Evolutionary conservation across 345 rosid species (phyloP).

Genomic region (Salix caprea): DNA sequence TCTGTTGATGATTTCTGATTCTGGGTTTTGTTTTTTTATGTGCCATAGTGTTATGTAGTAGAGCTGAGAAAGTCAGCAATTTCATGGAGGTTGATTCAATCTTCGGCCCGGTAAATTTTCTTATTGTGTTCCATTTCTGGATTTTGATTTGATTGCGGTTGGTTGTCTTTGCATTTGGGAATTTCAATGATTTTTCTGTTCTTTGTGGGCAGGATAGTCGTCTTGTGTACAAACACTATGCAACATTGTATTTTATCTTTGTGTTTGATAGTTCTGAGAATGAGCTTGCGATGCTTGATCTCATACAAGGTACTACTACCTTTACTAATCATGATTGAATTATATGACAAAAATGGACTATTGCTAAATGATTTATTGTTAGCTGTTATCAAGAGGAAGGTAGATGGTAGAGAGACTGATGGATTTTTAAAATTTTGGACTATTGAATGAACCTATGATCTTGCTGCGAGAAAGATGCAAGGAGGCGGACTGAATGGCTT

Average conservation of each 20-base stretch:
- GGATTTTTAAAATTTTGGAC: neutral
- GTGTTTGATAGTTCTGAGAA: slow-evolving; percentile 86
- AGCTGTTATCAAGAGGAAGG: neutral
- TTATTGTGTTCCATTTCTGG: neutral
- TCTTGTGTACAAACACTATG: slow-evolving; percentile 84
- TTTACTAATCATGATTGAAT: neutral
- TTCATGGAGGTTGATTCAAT: slow-evolving; percentile 72
- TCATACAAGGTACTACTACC: slow-evolving; percentile 69
- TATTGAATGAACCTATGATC: neutral
- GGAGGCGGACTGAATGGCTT: neutral
- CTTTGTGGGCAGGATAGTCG: slow-evolving; percentile 55
- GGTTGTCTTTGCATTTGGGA: neutral
- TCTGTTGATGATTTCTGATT: neutral
- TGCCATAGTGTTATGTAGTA: slow-evolving; percentile 59
- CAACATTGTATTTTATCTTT: slow-evolving; percentile 81
- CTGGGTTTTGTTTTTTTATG: slow-evolving; percentile 12
- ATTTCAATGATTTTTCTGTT: neutral
- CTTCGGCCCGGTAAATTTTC: slow-evolving; percentile 73
- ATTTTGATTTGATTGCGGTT: neutral
- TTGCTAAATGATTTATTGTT: neutral
- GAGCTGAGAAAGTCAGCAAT: slow-evolving; percentile 87
- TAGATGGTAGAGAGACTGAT: neutral
- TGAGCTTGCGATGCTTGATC: slow-evolving; percentile 96
- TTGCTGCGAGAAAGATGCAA: neutral
- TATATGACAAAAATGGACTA: neutral